Base-by-base conservation (phyloP, 2,329 filamentous ascomycete genomes). In the Neospermospora avenae region DNA sequence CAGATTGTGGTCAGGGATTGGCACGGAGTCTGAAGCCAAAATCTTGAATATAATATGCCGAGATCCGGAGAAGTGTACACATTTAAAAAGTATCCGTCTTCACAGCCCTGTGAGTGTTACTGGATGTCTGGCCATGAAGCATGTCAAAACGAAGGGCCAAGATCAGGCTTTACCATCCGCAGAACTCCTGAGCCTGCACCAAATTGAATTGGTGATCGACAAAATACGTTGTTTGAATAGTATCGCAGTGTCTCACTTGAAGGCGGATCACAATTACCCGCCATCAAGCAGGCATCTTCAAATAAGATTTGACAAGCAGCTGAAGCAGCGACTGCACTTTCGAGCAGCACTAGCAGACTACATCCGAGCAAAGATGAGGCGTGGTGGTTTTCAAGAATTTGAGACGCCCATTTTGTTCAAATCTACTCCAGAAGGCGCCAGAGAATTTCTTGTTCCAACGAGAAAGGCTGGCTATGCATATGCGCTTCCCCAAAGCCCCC, bases 321-420 rank as follows among this genome's bases (percentile, higher is more conserved):
- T 97, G 4, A 83, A 84, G 22, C 76, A 87, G 1, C 84, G 92
- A 3, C 80, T 99, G 2, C 73, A 78, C 0, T 87, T 93, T 64
- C 84, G 96, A 44, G 88, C 79, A 79, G 60, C 75, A 80, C 34
- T 84, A 79, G 63, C 79, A 81, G 48, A 70, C 79, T 8, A 79
- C 82, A 58, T 77, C 92, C 34, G 77, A 45, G 8, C 39, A 31
- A 20, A 61, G 11, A 11, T 18, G 13, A 52, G 70, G 31, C n/a
- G n/a, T n/a, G 13, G 39, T 28, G 62, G 64, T 16, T 73, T 72
- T 41, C 61, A 67, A 24, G 71, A 98, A 67, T 83, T 98, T 34
- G 95, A 99, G 73, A 99, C 95, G 0, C 95, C 95, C 0, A 78
- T 97, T 3, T 81, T 99, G 0, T 99, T 99, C 83, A 99, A 98